Evolutionary conservation across 495 filamentous ascomycete species (phyloP).

Genomic region (Lindgomyces ingoldianus): DNA sequence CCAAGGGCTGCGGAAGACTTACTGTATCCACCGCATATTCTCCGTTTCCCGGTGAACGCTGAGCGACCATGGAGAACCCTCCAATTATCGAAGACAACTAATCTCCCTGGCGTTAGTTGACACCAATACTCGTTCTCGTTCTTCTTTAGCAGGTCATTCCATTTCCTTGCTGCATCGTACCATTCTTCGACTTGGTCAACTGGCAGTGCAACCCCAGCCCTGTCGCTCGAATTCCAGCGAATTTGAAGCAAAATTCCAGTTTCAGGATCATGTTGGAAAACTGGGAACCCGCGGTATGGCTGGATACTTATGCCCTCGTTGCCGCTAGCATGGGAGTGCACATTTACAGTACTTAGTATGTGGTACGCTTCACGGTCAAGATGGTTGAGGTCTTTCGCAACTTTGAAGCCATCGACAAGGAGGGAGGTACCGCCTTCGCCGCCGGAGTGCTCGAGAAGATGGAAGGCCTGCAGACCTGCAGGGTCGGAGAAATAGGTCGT

Average conservation of each 20-base stretch:
- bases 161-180: conserved; percentile 68
- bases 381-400: conserved; percentile 57
- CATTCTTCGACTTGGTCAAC: conserved; percentile 54
- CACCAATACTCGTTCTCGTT: conserved; percentile 64
- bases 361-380: conserved; percentile 55
- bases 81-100: conserved; percentile 97
- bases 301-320: conserved; percentile 79
- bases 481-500: conserved; percentile 93
- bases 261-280: conserved; percentile 58
- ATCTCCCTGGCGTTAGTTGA: conserved; percentile 73
- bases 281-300: conserved; percentile 64
- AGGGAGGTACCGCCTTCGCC: conserved; percentile 69
- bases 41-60: conserved; percentile 76
- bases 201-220: conserved; percentile 58
- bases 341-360: conserved; percentile 51
- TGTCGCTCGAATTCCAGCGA: conserved; percentile 90
- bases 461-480: conserved; percentile 84
- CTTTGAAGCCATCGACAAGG: conserved; percentile 80
- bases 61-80: conserved; percentile 83
- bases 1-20: conserved; percentile 43
- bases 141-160: conserved; percentile 45
- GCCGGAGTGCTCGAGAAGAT: conserved; percentile 75
- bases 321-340: conserved; percentile 79
- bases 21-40: conserved; percentile 90
- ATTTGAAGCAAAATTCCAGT: conserved; percentile 60